phyloP scores from a whole-genome alignment of 2,329 filamentous ascomycete genomes.

The Emmonsia crescens region DNA sequence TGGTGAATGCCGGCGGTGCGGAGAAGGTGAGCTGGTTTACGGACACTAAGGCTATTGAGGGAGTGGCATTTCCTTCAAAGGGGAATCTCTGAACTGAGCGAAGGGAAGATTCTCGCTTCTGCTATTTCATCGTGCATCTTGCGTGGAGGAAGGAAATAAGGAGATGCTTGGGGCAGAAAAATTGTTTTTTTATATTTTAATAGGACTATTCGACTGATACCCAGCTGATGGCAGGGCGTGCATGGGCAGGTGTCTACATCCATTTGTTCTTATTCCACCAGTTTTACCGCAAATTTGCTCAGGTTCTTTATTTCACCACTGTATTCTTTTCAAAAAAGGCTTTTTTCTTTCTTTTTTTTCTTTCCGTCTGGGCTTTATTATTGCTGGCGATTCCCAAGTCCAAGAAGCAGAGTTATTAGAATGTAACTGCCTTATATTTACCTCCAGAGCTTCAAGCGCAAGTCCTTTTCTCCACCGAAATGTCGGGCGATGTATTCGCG shows the following conservation, averaged over 20 bases:
- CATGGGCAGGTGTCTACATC: not conserved
- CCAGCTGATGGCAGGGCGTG: not conserved
- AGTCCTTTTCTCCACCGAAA: not conserved
- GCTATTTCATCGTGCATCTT: not conserved
- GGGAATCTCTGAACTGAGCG: constrained; percentile 44
- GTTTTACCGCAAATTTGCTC: not conserved
- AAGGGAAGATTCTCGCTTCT: not conserved
- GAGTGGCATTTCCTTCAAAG: constrained; percentile 69
- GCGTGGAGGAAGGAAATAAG: not conserved
- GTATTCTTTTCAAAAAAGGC: not conserved
- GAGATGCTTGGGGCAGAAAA: not conserved
- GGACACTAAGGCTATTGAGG: constrained; percentile 73
- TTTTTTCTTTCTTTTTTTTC: not conserved
- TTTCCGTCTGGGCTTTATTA: not conserved
- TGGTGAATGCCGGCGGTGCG: constrained; percentile 74
- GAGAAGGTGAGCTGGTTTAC: constrained; percentile 95
- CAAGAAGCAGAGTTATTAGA: not conserved
- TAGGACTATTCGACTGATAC: not conserved
- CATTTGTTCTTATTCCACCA: not conserved
- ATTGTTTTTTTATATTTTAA: not conserved
- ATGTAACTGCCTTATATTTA: not conserved
- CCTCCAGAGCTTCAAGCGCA: not conserved
- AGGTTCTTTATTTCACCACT: not conserved
- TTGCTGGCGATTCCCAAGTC: not conserved
- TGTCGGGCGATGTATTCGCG: not conserved